Percentiles rank a stretch among this genome's conserved stretches.
Conservation (phyloP, 2,329 filamentous ascomycete genomes). For the Fusarium sp. region DNA sequence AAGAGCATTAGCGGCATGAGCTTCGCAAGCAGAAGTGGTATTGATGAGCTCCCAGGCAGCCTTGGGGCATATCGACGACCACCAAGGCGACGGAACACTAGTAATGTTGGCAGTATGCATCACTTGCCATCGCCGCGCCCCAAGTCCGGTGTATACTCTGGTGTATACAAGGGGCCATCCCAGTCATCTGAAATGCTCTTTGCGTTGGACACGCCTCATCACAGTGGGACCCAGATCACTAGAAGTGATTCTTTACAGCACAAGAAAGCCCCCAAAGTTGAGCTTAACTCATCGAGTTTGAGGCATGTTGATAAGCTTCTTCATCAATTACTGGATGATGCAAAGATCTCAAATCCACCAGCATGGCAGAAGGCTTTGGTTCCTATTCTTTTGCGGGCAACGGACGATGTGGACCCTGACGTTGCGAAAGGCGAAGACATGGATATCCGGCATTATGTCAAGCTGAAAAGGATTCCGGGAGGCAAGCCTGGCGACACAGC, state of each 20-base stretch:
- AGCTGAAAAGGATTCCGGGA: slow-evolving; percentile 94
- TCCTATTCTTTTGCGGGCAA: slow-evolving; percentile 89
- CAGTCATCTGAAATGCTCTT: slow-evolving; percentile 64
- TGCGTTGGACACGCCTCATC: slow-evolving; percentile 59
- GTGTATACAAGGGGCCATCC: slow-evolving; percentile 67
- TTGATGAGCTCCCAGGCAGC: slow-evolving; percentile 71
- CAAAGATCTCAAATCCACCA: slow-evolving; percentile 75
- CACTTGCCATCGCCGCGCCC: slow-evolving; percentile 80
- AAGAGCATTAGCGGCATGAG: slow-evolving; percentile 80
- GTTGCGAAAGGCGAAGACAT: slow-evolving; percentile 93
- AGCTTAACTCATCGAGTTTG: slow-evolving; percentile 88
- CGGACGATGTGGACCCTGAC: slow-evolving; percentile 94
- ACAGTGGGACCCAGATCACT: slow-evolving; percentile 66
- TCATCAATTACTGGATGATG: slow-evolving; percentile 83
- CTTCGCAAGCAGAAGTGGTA: slow-evolving; percentile 72
- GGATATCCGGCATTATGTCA: slow-evolving; percentile 97
- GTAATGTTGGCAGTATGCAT: slow-evolving; percentile 76
- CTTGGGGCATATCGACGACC: slow-evolving; percentile 71
- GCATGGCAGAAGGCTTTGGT: slow-evolving; percentile 93
- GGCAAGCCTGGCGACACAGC: slow-evolving; percentile 90
- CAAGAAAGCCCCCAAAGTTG: slow-evolving; percentile 77
- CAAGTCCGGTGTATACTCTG: slow-evolving; percentile 66
- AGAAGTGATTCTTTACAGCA: slow-evolving; percentile 87
- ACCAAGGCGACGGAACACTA: slow-evolving; percentile 82
- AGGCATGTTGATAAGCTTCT: slow-evolving; percentile 89